Conservation (phyloP, 2,329 filamentous ascomycete species). For the Chrysosphaeria jannelii region DNA sequence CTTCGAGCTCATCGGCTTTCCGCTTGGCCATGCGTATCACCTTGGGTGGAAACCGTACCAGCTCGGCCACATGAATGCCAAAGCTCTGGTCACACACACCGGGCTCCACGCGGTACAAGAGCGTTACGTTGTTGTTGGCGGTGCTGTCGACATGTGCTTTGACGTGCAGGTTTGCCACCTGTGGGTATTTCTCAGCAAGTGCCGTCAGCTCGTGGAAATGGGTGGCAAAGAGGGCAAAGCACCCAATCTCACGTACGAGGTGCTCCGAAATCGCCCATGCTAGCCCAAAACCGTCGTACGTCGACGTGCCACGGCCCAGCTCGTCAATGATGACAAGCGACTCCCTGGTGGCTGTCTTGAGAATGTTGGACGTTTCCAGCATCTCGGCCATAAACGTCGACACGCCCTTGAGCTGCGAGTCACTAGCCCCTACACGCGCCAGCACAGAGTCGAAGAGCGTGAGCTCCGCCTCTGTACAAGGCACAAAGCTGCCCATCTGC, state of each 20-base stretch:
- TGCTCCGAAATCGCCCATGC: conserved; percentile 98
- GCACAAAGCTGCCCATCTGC: conserved; percentile 87
- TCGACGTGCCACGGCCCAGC: conserved; percentile 82
- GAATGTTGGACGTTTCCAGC: conserved; percentile 93
- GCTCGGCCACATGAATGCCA: conserved; percentile 90
- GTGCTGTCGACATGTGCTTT: conserved; percentile 52
- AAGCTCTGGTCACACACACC: conserved; percentile 95
- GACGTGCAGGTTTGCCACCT: conserved; percentile 82
- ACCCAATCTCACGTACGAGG: conserved; percentile 82
- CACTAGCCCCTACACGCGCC: conserved; percentile 78
- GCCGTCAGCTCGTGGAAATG: conserved; percentile 97
- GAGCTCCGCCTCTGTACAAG: conserved; percentile 65
- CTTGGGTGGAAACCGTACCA: conserved; percentile 87
- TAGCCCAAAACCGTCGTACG: conserved; percentile 94
- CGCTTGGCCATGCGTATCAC: conserved; percentile 98
- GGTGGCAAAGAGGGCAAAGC: conserved; percentile 83
- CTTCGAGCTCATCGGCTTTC: conserved; percentile 92
- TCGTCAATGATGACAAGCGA: conserved; percentile 98
- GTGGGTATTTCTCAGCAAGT: conserved; percentile 55
- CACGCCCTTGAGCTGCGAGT: conserved; percentile 90
- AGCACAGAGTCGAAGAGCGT: conserved; percentile 94
- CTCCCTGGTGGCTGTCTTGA: conserved; percentile 85
- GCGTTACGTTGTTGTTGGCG: conserved; percentile 55
- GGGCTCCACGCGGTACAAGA: conserved; percentile 87
- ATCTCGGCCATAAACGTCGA: conserved; percentile 99